Evolutionary conservation across 306 rosid species (phyloP).

Genomic region (Hippophae gyantsensis): DNA sequence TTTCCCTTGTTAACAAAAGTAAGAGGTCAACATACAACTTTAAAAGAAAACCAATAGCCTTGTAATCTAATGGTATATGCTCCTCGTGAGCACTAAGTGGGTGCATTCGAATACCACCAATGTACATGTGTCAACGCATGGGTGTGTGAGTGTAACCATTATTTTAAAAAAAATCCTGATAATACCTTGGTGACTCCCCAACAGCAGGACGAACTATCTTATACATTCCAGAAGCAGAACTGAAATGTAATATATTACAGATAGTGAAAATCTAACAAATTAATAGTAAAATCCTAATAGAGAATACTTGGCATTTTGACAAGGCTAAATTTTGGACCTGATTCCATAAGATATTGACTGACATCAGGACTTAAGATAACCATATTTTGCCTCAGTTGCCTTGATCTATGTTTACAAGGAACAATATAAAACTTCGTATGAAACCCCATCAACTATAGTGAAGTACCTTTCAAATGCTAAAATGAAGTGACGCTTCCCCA

Average conservation of each 20-base stretch:
- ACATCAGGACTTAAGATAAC: too few relatives aligned
- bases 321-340: too few relatives aligned
- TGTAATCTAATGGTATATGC: too few relatives aligned
- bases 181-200: conserved; percentile 90
- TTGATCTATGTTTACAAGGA: not conserved
- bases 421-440: not conserved
- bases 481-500: conserved; percentile 82
- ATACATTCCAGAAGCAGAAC: conserved; percentile 69
- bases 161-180: conserved; percentile 4
- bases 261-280: conserved; percentile 2
- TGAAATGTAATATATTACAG: conserved; percentile 33
- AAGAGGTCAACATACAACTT: not conserved
- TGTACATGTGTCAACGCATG: too few relatives aligned
- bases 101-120: too few relatives aligned
- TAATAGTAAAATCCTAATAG: too few relatives aligned
- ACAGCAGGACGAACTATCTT: conserved; percentile 93
- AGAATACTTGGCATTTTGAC: too few relatives aligned
- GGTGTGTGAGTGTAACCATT: too few relatives aligned
- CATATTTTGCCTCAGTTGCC: too few relatives aligned
- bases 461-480: conserved; percentile 84
- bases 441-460: conserved; percentile 5
- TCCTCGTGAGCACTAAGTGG: too few relatives aligned
- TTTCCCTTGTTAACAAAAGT: conserved; percentile 49
- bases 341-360: too few relatives aligned
- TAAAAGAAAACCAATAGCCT: conserved; percentile 1